Base-by-base conservation (phyloP, 805 yeast species). In the Pichia thaimueangensis region DNA sequence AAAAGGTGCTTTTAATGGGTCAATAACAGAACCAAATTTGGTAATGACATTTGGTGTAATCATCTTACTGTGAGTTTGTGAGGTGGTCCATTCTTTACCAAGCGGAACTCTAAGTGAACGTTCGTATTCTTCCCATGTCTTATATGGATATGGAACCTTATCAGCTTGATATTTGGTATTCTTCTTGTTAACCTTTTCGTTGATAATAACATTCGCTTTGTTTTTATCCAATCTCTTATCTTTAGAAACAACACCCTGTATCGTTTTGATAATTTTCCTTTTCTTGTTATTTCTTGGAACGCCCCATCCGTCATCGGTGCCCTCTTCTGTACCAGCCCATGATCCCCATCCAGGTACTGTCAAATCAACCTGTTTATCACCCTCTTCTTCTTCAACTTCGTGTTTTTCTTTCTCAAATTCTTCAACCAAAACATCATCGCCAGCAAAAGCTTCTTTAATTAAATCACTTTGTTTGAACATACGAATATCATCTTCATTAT, bases 331-430 rank as follows among this genome's bases (percentile, higher is more conserved):
- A 30, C 96, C 96, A 10, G 91, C 84, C 98, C 98, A 93, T 34
- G 83, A 85, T 37, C 97, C 97, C 97, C 97, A 93, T 1, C 98
- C 98, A 3, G 97, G 97, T 40, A 89, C 64, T 0, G 95, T 82
- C 37, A 83, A 65, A 58, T 89, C 96, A 45, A 83, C 81, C 55
- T 82, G 88, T 32, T 49, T 45, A 62, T 91, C 97, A 45, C 79
- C 97, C 61, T 91, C 97, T 36, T 83, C 88, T 34, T 68, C 74
- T 6, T 73, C 69, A 11, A 74, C 74, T 51, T 76, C 71, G 44
- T 70, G 67, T 66, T 91, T 93, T 54, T 89, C 97, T 12, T 67
- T 72, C 48, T 76, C 78, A 60, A 93, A 93, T 51, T 88, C 88
- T 28, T 53, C 72, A 13, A 52, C 48, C 13, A 86, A 84, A 30